Evolutionary conservation across 495 filamentous ascomycete genomes (phyloP).

Genomic region (Aspergillus egyptiacus): DNA sequence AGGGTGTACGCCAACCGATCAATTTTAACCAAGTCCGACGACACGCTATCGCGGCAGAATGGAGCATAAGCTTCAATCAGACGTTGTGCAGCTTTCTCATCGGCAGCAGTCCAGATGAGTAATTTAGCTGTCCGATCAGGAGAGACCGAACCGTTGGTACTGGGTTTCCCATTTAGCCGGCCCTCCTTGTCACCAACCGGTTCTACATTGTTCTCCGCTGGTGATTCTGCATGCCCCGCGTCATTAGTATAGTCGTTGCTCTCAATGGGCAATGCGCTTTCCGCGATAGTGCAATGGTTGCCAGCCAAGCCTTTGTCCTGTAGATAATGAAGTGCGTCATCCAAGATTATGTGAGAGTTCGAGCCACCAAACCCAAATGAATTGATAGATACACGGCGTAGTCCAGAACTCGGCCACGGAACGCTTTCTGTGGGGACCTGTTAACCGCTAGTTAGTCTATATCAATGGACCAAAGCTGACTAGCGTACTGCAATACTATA

Average conservation of each 20-base stretch:
- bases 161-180: background rate
- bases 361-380: constrained; percentile 32
- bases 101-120: background rate
- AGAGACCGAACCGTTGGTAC: background rate
- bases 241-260: background rate
- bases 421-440: constrained; percentile 10
- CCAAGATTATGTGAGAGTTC: constrained; percentile 32
- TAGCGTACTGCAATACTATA: constrained; percentile 6
- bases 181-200: background rate
- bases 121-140: background rate
- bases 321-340: constrained; percentile 24
- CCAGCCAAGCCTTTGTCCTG: constrained; percentile 5
- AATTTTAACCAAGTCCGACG: background rate
- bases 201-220: background rate
- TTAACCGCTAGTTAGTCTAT: background rate
- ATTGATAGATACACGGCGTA: constrained; percentile 28
- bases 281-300: constrained; percentile 10
- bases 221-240: background rate
- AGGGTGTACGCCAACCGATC: background rate
- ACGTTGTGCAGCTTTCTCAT: background rate
- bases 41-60: background rate
- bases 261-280: background rate
- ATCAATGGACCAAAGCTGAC: background rate
- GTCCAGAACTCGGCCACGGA: constrained; percentile 15
- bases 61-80: background rate